Evolutionary conservation across 2,329 filamentous ascomycete species (phyloP), one percentile per base, ranked within the genome.

Genomic region (Fusarium oxysporum): DNA sequence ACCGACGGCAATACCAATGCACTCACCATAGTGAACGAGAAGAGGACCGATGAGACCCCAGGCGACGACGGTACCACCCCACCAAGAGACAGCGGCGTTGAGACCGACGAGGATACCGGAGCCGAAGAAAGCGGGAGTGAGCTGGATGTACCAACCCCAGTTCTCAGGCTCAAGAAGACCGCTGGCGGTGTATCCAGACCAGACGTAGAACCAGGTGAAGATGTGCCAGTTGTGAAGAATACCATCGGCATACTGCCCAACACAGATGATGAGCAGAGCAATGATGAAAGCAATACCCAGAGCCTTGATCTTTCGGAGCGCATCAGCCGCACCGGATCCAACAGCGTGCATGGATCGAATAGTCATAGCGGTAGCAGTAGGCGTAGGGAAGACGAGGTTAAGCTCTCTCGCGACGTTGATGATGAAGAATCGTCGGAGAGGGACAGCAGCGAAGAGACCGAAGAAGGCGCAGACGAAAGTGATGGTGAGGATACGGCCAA

Each of bases 381-480:
- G 80, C 0, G 88, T 87, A 4, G 89, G 89, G 80, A 91, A 91
- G 62, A 91, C 84, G 48, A 91, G 83, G 63, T 85, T 86, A 37
- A 91, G 81, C 80, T 91, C 88, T 14, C 89, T 84, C 6, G 88
- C 88, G 17, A 91, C 88, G 65, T 91, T 89, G 78, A 92, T 88
- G 79, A 92, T 87, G 83, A 92, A 92, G 83, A 92, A 92, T 77
- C 91, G 91, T 65, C 90, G 88, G 25, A 91, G 84, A 12, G 89
- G 89, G 0, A 89, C 90, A 54, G 87, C 87, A 72, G 91, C 90
- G 79, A 90, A 90, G 67, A 91, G 85, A 8, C 90, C 90, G 78
- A 91, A 91, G 81, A 91, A 90, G 14, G 87, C 88, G 65, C 88
- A 89, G 53, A 91, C 87, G 47, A 90, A 83, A 5, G 89, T 91